Conservation (phyloP, 306 rosid genomes). For the Mimosa pudica region DNA sequence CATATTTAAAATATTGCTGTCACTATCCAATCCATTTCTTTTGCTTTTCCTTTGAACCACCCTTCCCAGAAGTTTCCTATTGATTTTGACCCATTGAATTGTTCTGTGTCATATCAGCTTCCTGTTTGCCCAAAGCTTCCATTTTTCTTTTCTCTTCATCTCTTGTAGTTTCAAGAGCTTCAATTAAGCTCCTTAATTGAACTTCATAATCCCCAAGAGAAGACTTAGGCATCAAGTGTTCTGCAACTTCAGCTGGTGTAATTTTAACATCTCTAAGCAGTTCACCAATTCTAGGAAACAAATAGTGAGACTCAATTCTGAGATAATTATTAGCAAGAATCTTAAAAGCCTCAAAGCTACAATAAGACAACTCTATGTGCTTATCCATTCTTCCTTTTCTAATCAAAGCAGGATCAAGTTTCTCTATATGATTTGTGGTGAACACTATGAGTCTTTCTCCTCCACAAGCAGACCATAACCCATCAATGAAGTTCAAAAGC, state of each 20-base stretch:
- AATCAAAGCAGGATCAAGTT: slow-evolving; percentile 81
- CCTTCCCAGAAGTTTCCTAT: slow-evolving; percentile 11
- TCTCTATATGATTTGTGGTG: slow-evolving; percentile 80
- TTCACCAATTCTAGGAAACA: slow-evolving; percentile 40
- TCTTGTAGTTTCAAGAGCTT: slow-evolving; percentile 53
- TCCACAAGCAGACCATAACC: slow-evolving; percentile 81
- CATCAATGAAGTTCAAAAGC: slow-evolving; percentile 78
- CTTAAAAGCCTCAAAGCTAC: slow-evolving; percentile 71
- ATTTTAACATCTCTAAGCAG: slow-evolving; percentile 46
- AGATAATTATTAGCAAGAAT: slow-evolving; percentile 67
- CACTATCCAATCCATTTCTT: neutral
- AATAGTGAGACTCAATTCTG: slow-evolving; percentile 47
- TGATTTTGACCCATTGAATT: slow-evolving; percentile 20
- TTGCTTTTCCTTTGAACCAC: slow-evolving; percentile 19
- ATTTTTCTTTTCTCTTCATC: slow-evolving; percentile 42
- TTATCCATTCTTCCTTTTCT: slow-evolving; percentile 89
- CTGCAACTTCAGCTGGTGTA: slow-evolving; percentile 91
- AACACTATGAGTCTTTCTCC: slow-evolving; percentile 77
- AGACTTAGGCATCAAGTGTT: slow-evolving; percentile 76
- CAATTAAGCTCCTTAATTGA: slow-evolving; percentile 47
- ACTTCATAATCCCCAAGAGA: slow-evolving; percentile 36
- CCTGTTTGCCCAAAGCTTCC: slow-evolving; percentile 12
- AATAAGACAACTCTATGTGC: slow-evolving; percentile 70
- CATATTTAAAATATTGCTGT: neutral
- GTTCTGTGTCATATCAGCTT: slow-evolving; percentile 19